Evolutionary conservation across 305 asterid species (phyloP).

Genomic region (Solanum chacoense): DNA sequence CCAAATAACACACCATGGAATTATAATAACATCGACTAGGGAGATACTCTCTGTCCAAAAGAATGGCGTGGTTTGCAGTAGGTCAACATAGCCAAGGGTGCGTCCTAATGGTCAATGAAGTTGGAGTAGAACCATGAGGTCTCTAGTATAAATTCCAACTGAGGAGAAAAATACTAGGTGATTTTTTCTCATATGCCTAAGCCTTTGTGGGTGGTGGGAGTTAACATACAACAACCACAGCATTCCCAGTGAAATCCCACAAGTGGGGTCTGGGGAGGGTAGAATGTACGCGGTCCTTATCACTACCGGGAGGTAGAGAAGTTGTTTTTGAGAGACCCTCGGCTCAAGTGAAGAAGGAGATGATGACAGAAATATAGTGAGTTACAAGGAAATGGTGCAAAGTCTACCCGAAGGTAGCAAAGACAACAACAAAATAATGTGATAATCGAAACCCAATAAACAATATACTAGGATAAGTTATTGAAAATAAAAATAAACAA

Average conservation of each 20-base stretch:
- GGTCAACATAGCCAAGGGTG: background rate
- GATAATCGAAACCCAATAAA: background rate
- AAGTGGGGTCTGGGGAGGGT: background rate
- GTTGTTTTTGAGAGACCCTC: background rate
- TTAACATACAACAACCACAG: background rate
- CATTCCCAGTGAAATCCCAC: background rate
- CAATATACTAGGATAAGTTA: background rate
- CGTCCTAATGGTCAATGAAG: background rate
- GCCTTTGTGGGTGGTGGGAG: background rate
- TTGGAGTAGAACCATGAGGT: background rate
- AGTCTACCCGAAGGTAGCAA: background rate
- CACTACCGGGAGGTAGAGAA: background rate
- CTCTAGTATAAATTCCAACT: background rate
- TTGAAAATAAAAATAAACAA: background rate
- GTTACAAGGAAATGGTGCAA: background rate
- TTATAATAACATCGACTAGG: background rate
- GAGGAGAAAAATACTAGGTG: background rate
- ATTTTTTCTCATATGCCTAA: background rate
- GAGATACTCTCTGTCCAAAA: background rate
- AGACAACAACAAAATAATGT: background rate
- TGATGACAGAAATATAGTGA: background rate
- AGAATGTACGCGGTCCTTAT: background rate
- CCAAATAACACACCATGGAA: background rate
- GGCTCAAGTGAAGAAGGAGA: background rate
- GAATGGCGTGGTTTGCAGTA: background rate